These are phyloP conservation scores for Aspergillus heteromorphus DNA, from an alignment of 495 filamentous ascomycete genomes.

Conservation along the genomic window DNA sequence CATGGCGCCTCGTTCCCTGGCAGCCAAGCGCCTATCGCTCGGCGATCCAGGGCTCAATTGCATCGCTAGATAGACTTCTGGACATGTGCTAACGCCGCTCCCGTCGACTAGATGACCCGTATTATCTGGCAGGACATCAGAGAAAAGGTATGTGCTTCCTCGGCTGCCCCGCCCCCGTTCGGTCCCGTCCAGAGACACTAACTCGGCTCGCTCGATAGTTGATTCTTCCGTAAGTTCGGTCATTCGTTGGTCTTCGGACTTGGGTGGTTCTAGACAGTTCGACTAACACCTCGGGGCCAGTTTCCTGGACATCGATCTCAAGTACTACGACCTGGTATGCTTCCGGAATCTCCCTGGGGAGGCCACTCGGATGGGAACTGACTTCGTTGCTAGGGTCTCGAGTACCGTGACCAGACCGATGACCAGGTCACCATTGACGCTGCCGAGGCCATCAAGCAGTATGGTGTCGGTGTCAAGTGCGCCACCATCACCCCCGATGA, in stretches of 20 bases:
- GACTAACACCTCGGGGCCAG: conserved; percentile 27
- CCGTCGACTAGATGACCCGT: conserved; percentile 69
- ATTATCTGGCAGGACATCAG: conserved; percentile 99
- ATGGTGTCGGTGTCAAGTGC: conserved; percentile 97
- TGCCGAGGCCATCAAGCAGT: conserved; percentile 97
- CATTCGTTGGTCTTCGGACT: not conserved
- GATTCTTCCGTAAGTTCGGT: conserved; percentile 66
- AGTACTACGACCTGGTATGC: conserved; percentile 89
- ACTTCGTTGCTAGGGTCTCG: conserved; percentile 59
- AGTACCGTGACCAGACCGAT: conserved; percentile 91
- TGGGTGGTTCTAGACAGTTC: conserved; percentile 1
- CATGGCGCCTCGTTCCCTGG: conserved; percentile 11
- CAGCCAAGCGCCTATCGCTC: conserved; percentile 11
- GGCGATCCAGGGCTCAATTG: conserved; percentile 11
- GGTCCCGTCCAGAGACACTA: conserved; percentile 9
- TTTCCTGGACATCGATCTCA: conserved; percentile 93
- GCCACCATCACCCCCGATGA: conserved; percentile 99
- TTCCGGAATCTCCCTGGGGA: conserved; percentile 2
- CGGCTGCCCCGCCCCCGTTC: conserved; percentile 7
- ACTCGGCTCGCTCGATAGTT: conserved; percentile 46
- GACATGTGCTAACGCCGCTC: conserved; percentile 21
- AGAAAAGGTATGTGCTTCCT: conserved; percentile 60
- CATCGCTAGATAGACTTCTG: conserved; percentile 10
- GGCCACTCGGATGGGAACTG: not conserved
- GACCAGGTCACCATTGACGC: conserved; percentile 93